Evolutionary conservation across 2,329 filamentous ascomycete genomes (phyloP).

Genomic region (Fusarium sp.): DNA sequence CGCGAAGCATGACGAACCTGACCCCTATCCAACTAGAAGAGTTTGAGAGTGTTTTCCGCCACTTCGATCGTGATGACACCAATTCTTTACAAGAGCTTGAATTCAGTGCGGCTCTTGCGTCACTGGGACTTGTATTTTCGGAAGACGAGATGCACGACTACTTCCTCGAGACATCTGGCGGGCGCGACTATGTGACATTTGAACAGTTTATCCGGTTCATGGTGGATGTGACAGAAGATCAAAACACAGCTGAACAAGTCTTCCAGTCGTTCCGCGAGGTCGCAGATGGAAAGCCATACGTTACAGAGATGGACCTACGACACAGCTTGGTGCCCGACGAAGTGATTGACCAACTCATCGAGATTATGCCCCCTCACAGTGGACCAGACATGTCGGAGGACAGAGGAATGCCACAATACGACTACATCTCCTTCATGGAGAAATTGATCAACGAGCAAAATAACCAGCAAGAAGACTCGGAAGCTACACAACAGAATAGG

Average conservation of each 20-base stretch:
- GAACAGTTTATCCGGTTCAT: conserved; percentile 99
- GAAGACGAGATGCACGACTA: conserved; percentile 98
- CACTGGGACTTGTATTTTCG: conserved; percentile 93
- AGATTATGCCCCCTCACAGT: conserved; percentile 85
- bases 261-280: conserved; percentile 98
- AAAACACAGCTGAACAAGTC: conserved; percentile 98
- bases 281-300: conserved; percentile 97
- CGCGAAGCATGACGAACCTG: conserved; percentile 97
- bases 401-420: conserved; percentile 86
- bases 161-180: conserved; percentile 87
- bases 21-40: conserved; percentile 98
- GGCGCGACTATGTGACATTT: conserved; percentile 85
- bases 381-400: conserved; percentile 91
- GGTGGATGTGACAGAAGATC: conserved; percentile 98
- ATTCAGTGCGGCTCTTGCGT: conserved; percentile 95
- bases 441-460: conserved; percentile 72
- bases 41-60: conserved; percentile 97
- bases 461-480: conserved; percentile 45
- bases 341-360: conserved; percentile 91
- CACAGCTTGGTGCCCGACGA: conserved; percentile 97
- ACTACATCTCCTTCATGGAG: conserved; percentile 98
- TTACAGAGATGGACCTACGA: conserved; percentile 95
- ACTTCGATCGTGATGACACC: conserved; percentile 93
- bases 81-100: conserved; percentile 94
- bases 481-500: conserved; percentile 52